Conservation (phyloP, 2,329 filamentous ascomycete genomes). For the Hymenoscyphus albidus region DNA sequence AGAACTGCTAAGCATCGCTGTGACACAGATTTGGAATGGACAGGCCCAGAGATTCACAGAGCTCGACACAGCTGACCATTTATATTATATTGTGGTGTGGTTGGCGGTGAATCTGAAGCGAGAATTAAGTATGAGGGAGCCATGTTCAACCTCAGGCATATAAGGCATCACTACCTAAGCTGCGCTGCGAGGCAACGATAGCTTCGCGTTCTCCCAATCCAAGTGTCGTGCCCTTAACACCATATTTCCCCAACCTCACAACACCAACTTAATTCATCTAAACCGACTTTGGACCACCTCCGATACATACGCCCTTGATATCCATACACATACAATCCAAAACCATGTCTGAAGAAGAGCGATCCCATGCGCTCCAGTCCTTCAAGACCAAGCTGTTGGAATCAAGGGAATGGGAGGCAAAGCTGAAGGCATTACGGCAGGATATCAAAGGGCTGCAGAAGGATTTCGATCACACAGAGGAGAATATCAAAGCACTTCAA, state of each 20-base stretch:
- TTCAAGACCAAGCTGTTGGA: conserved; percentile 84
- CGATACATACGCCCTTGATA: neutral
- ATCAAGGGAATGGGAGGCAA: conserved; percentile 97
- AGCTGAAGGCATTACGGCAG: conserved; percentile 87
- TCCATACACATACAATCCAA: conserved; percentile 5
- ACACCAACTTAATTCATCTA: conserved; percentile 4
- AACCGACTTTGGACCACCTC: neutral
- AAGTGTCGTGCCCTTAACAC: conserved; percentile 4
- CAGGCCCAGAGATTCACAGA: too few relatives aligned
- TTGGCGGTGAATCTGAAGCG: neutral
- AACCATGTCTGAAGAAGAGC: conserved; percentile 46
- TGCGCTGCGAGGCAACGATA: conserved; percentile 10
- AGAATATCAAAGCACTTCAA: conserved; percentile 98
- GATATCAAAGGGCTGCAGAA: conserved; percentile 95
- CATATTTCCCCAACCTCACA: conserved; percentile 3
- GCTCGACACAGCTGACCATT: neutral
- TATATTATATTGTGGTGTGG: neutral
- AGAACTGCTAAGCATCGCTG: too few relatives aligned
- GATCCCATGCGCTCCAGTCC: conserved; percentile 66
- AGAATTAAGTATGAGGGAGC: too few relatives aligned
- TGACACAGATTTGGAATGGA: too few relatives aligned
- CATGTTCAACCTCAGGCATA: too few relatives aligned
- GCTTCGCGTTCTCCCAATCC: conserved; percentile 13
- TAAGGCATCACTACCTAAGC: neutral
- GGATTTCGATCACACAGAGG: conserved; percentile 94